A percentile compares a stretch with the other conserved stretches of the same genome.
phyloP scores from a whole-genome alignment of 2,329 filamentous ascomycete genomes.

The Monilinia vaccinii-corymbosi region DNA sequence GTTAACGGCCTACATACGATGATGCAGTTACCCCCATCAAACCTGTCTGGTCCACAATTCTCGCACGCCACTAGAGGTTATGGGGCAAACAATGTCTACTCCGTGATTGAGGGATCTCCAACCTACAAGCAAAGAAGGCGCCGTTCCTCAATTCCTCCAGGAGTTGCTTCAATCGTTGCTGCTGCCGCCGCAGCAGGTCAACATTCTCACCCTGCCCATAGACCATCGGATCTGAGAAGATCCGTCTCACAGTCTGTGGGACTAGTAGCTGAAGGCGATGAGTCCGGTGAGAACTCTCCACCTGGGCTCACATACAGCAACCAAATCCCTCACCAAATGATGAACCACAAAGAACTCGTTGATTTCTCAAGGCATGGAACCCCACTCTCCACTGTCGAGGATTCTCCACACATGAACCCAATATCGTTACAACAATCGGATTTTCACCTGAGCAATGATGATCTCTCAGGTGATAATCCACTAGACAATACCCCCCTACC shows the following conservation, averaged over 20 bases:
- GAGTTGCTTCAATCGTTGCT: slow-evolving; percentile 59
- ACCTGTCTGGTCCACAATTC: slow-evolving; percentile 72
- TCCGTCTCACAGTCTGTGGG: slow-evolving; percentile 85
- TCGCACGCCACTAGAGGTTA: slow-evolving; percentile 60
- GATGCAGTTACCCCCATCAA: slow-evolving; percentile 83
- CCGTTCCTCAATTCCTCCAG: slow-evolving; percentile 83
- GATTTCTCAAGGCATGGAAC: slow-evolving; percentile 85
- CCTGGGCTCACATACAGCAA: slow-evolving; percentile 66
- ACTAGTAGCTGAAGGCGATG: slow-evolving; percentile 71
- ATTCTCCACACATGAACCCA: slow-evolving; percentile 65
- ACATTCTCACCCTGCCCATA: slow-evolving; percentile 52
- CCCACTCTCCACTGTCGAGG: slow-evolving; percentile 77
- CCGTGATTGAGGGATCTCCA: slow-evolving; percentile 92
- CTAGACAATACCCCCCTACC: slow-evolving; percentile 51
- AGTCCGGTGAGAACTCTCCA: slow-evolving; percentile 70
- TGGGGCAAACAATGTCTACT: slow-evolving; percentile 72
- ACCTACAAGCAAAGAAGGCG: slow-evolving; percentile 97
- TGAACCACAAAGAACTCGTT: slow-evolving; percentile 70
- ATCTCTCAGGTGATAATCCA: slow-evolving; percentile 49
- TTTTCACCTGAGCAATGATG: slow-evolving; percentile 55
- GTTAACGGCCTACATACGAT: slow-evolving; percentile 75
- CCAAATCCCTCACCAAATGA: slow-evolving; percentile 52
- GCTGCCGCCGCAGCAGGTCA: slow-evolving; percentile 42
- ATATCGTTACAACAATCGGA: slow-evolving; percentile 64
- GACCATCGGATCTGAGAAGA: slow-evolving; percentile 81